Base-by-base conservation (phyloP, 2,329 filamentous ascomycete genomes). In the Dactylonectria macrodidyma region DNA sequence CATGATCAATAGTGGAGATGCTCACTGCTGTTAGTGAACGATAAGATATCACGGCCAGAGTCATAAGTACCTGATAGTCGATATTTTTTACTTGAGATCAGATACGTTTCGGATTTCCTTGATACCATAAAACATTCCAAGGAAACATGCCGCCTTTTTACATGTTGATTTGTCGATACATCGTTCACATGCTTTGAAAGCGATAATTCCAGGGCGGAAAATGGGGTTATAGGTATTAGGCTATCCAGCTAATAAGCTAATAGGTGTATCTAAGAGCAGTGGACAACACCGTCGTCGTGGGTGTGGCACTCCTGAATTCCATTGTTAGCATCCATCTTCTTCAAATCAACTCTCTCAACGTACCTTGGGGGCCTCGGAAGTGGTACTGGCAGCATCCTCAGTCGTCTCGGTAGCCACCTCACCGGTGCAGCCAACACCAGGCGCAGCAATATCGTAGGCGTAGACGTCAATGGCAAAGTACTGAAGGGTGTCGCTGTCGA, bases 391-490 rank as follows among this genome's bases (percentile, higher is more conserved):
- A 10, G 72, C 52, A 36, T 69, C 65, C 22, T 60, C 65, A 52
- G 54, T 62, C 9, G 65, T 65, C 58, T 71, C 62, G 12, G 58
- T 47, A 6, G 26, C 51, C 50, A 56, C 33, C 70, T 82, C 81
- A 3, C 90, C 90, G 0, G 86, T 77, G 76, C 91, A 93, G 0
- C 91, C 91, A 33, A 86, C 83, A 0, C 90, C 90, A 0, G 90
- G 90, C 5, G 88, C 82, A 8, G 88, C 88, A 73, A 93, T 84
- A 67, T 93, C 90, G 70, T 86, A 89, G 0, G 90, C 90, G 78
- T 91, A 93, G 1, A 84, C 89, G 66, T 92, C 90, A 7, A 92
- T 85, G 5, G 91, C 91, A 76, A 93, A 93, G 78, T 90, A 91
- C 79, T 92, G 89, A 48, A 93, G 82, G 0, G 87, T 85, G 69